These are phyloP conservation scores for Glarea lozoyensis DNA, from an alignment of 495 filamentous ascomycete species.

Conservation along the genomic window DNA sequence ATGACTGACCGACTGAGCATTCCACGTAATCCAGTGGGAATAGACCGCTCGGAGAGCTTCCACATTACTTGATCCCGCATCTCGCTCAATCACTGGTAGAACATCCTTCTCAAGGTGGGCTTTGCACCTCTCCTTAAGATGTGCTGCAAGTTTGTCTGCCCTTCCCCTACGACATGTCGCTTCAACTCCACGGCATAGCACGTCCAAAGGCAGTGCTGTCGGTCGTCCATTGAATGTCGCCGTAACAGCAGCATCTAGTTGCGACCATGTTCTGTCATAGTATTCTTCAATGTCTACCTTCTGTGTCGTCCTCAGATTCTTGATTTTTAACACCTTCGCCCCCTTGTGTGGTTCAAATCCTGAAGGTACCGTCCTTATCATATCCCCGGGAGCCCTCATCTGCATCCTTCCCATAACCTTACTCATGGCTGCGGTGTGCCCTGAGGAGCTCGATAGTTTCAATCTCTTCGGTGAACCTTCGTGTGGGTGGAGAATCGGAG, in stretches of 20 bases:
- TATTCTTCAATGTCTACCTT: constrained; percentile 57
- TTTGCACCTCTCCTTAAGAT: constrained; percentile 54
- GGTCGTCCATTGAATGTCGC: constrained; percentile 59
- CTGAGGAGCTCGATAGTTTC: constrained; percentile 2
- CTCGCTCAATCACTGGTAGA: constrained; percentile 40
- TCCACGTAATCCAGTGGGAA: constrained; percentile 71
- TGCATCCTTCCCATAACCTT: constrained; percentile 3
- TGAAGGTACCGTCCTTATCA: constrained; percentile 11
- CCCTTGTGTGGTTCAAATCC: constrained; percentile 48
- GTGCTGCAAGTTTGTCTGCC: constrained; percentile 53
- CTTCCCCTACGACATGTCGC: constrained; percentile 74
- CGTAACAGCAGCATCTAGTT: constrained; percentile 62
- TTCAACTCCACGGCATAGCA: constrained; percentile 83
- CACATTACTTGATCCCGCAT: constrained; percentile 44
- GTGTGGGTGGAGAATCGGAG: not conserved
- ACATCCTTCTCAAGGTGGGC: constrained; percentile 49
- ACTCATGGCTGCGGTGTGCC: constrained; percentile 10
- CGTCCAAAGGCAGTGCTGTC: constrained; percentile 63
- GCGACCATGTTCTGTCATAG: constrained; percentile 59
- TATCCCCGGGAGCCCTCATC: constrained; percentile 8
- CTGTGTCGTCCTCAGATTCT: constrained; percentile 63
- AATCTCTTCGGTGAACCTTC: constrained; percentile 7
- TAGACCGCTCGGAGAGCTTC: constrained; percentile 57
- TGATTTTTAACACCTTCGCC: constrained; percentile 76
- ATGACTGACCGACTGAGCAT: constrained; percentile 53